Base-by-base conservation (phyloP, 306 rosid genomes). In the Alnus glutinosa region DNA sequence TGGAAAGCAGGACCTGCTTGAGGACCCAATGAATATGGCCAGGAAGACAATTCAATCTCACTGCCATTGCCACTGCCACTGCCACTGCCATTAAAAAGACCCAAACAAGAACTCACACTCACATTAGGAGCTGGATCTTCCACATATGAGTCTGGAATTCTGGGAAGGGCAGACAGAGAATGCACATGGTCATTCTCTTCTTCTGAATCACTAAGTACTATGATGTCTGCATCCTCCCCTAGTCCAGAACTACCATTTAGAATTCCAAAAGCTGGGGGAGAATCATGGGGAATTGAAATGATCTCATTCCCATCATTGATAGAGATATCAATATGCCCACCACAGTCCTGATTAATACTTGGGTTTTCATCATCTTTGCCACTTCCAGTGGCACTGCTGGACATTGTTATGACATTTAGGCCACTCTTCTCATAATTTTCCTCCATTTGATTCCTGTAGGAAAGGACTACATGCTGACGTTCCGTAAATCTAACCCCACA, bases 381-480 rank as follows among this genome's bases (percentile, higher is more conserved):
- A 84, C 96, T 95, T 81, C 86, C 97, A n/a, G 97, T 89, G 83
- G 89, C 91, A 83, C 97, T 93, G 86, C 99, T 95, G 88, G 96
- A 91, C 99, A 95, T 95, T 66, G 93, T 95, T 82, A 95, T 91
- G 80, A 91, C 85, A 73, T 91, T 92, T 68, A 78, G 91, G 73
- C 89, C 92, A 78, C 74, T 86, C 82, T 79, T 80, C 83, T 83
- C 97, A 72, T 80, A 80, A 52, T 88, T 83, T 16, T 83, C 92
- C 71, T 80, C 87, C 85, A 90, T 69, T 86, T 75, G 87, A 80
- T 85, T 83, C 62, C 86, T 90, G n/a, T 92, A 88, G 74, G 89
- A 89, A 49, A 87, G 82, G 81, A 83, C 86, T 64, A 89, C 63
- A 73, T 81, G 90, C 75, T 80, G 91, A 47, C 92, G 93, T 82